phyloP scores from a whole-genome alignment of 1,284 basidiomycete species.

The Apiotrichum gracile region DNA sequence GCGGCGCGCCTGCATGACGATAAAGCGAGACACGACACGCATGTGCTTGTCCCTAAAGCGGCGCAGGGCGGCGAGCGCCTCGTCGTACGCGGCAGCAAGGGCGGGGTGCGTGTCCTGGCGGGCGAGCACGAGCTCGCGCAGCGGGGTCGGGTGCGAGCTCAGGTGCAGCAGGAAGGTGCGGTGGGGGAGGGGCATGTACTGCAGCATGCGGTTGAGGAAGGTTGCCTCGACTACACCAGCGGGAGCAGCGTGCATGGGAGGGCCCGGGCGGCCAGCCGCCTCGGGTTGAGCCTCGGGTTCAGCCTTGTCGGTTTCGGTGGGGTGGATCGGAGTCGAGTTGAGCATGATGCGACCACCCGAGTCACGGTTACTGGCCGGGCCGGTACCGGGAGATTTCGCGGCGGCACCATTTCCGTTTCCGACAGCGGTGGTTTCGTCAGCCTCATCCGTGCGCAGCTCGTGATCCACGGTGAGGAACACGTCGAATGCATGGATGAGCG shows the following conservation, averaged over 20 bases:
- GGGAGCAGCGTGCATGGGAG: not conserved
- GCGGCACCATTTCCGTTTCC: not conserved
- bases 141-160: slow-evolving; percentile 55
- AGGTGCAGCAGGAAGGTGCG: slow-evolving; percentile 81
- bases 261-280: not conserved
- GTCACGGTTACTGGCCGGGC: not conserved
- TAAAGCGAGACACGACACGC: slow-evolving; percentile 76
- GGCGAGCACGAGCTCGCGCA: slow-evolving; percentile 48
- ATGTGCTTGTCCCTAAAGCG: slow-evolving; percentile 81
- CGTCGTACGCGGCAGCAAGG: slow-evolving; percentile 64
- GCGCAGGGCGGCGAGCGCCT: slow-evolving; percentile 66
- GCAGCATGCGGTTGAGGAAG: slow-evolving; percentile 73
- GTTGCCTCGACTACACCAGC: slow-evolving; percentile 47
- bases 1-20: slow-evolving; percentile 59
- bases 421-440: not conserved
- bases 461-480: slow-evolving; percentile 73
- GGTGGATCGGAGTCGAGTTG: slow-evolving; percentile 7
- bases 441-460: slow-evolving; percentile 35
- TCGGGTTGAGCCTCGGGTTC: not conserved
- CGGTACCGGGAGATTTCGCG: not conserved
- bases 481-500: slow-evolving; percentile 82
- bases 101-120: slow-evolving; percentile 36
- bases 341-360: slow-evolving; percentile 6
- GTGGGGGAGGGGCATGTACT: slow-evolving; percentile 88
- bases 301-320: not conserved